phyloP scores from a whole-genome alignment of 2,329 filamentous ascomycete genomes.

The Pseudogymnoascus destructans region DNA sequence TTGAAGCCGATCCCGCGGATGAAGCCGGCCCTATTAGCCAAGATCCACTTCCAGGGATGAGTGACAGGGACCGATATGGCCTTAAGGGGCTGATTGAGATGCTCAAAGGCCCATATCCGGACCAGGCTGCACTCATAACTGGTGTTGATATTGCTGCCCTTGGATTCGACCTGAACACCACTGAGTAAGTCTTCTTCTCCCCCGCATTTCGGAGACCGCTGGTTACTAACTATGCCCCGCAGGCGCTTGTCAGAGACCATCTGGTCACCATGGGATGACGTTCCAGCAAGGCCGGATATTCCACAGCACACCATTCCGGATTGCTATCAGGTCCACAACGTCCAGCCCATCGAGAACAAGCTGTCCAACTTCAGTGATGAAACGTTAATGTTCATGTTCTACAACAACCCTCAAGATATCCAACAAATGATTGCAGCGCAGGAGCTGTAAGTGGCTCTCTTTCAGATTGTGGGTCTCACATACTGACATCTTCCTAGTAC shows the following conservation, averaged over 20 bases:
- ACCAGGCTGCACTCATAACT: constrained; percentile 47
- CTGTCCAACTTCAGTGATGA: constrained; percentile 56
- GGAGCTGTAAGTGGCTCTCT: constrained; percentile 39
- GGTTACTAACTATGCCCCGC: constrained; percentile 12
- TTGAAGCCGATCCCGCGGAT: constrained; percentile 12
- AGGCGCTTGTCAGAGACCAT: constrained; percentile 41
- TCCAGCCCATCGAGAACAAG: constrained; percentile 51
- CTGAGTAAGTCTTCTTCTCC: constrained; percentile 36
- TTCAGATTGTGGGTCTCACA: neutral
- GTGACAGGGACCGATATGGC: constrained; percentile 50
- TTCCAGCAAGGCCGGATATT: constrained; percentile 43
- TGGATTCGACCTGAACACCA: constrained; percentile 43
- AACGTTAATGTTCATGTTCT: constrained; percentile 57
- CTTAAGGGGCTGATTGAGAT: constrained; percentile 46
- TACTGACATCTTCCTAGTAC: constrained; percentile 31
- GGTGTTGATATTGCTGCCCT: constrained; percentile 45
- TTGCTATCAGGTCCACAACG: constrained; percentile 54
- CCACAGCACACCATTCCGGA: constrained; percentile 47
- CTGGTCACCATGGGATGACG: constrained; percentile 48
- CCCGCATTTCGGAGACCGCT: neutral
- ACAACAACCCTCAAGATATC: constrained; percentile 48
- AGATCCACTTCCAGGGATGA: constrained; percentile 48
- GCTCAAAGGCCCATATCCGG: constrained; percentile 50
- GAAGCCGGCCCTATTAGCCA: constrained; percentile 30
- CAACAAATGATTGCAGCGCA: constrained; percentile 51